Evolutionary conservation across 345 rosid genomes (phyloP).

Genomic region (Raphanus sativus): DNA sequence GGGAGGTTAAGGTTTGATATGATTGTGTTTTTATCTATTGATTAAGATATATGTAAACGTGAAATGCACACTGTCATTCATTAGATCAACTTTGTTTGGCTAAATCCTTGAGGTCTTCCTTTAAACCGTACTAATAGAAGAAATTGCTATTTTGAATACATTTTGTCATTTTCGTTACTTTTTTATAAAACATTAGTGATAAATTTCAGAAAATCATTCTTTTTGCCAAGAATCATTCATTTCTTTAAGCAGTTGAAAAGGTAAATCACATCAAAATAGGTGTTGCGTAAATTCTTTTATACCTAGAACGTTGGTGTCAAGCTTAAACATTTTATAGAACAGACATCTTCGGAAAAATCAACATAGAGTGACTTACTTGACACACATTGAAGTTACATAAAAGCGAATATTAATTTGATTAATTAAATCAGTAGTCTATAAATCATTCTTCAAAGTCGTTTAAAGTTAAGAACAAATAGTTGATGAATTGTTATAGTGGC

Average conservation of each 20-base stretch:
- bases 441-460: neutral
- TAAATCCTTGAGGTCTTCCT: neutral
- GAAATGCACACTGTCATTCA: conserved; percentile 34
- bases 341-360: too few relatives aligned
- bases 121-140: neutral
- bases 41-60: conserved; percentile 25
- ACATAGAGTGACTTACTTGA: too few relatives aligned
- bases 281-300: neutral
- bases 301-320: neutral
- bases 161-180: neutral
- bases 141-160: neutral
- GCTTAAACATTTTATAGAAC: too few relatives aligned
- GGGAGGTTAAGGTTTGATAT: conserved; percentile 21
- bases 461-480: neutral
- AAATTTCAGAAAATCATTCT: neutral
- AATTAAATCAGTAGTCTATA: neutral
- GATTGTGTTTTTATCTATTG: conserved; percentile 24
- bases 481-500: neutral
- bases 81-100: neutral
- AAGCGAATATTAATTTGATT: too few relatives aligned
- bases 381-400: too few relatives aligned
- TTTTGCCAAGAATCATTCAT: neutral
- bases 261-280: neutral
- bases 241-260: neutral
- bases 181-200: neutral